These are phyloP conservation scores for Gossypium davidsonii DNA, from an alignment of 441 rosid species.

Conservation along the genomic window DNA sequence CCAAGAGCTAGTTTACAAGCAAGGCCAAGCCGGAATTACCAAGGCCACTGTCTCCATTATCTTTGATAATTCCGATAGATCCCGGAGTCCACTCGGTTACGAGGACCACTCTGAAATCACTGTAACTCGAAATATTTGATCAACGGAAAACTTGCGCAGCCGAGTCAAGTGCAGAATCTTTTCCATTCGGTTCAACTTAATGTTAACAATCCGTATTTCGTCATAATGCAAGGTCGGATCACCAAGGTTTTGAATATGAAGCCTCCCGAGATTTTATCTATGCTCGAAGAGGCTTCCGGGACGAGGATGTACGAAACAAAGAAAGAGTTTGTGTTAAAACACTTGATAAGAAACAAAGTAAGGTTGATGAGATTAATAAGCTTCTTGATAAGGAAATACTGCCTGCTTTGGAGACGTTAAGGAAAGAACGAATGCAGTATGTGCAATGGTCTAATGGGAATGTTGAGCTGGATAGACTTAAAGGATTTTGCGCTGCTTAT, in stretches of 20 bases:
- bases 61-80: constrained; percentile 74
- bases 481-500: constrained; percentile 81
- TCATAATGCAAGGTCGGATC: constrained; percentile 98
- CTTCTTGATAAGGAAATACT: constrained; percentile 87
- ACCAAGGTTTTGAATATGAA: constrained; percentile 96
- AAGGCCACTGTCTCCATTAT: constrained; percentile 87
- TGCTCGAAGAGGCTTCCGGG: constrained; percentile 99
- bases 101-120: constrained; percentile 84
- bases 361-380: constrained; percentile 91
- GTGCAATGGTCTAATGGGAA: constrained; percentile 97
- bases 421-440: constrained; percentile 81
- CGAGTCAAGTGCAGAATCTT: constrained; percentile 94
- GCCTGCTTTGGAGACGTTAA: constrained; percentile 87
- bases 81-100: constrained; percentile 80
- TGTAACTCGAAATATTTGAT: constrained; percentile 84
- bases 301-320: constrained; percentile 98
- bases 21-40: constrained; percentile 98
- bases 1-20: constrained; percentile 98
- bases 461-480: constrained; percentile 77
- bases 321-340: constrained; percentile 84
- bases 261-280: constrained; percentile 93
- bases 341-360: constrained; percentile 88
- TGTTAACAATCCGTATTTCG: constrained; percentile 95
- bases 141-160: constrained; percentile 93
- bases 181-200: constrained; percentile 97